Base-by-base conservation (phyloP, 2,329 filamentous ascomycete genomes). In the Claviceps sp. region DNA sequence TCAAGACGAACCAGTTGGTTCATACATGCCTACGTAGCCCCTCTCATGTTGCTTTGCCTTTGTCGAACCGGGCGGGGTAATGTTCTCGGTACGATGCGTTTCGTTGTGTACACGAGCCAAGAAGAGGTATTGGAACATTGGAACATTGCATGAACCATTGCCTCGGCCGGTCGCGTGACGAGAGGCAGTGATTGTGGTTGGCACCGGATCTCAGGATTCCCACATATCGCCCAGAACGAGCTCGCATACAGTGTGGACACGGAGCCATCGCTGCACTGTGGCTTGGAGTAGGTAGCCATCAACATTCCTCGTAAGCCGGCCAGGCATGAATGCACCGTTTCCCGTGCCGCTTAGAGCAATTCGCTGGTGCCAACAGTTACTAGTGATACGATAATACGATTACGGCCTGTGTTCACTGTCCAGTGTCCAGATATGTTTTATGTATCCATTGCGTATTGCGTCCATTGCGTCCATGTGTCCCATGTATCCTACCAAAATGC, bases 61-160 rank as follows among this genome's bases (percentile, higher is more conserved):
- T 64, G 66, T 68, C 66, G 68, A 66, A 68, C 62, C 65, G 68
- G 68, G 68, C 68, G 68, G 69, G 69, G 69, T 71, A 71, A 65
- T 34, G 58, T 58, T 56, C 52, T 71, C 70, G 64, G 58, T 58
- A 56, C 53, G 54, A 57, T 58, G 50, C 40, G 55, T 47, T 50
- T 45, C 52, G 22, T 45, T 51, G 47, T 45, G 23, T 42, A 45
- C 48, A 48, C 46, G 23, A 42, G 38, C 45, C 4, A 26, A 45
- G 23, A 13, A 38, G 29, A 46, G 45, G 29, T 37, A 47, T 43
- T 36, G 45, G 52, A 37, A 49, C 50, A 47, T 43, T 36, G 45
- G 52, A 37, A 49, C 49, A 52, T 51, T 49, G 56, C 47, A 43
- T 50, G 45, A 49, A 37, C 47, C 50, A 52, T 51, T 49, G 56